These are phyloP conservation scores for Ophiocordyceps camponoti-leonardi DNA, from an alignment of 2,329 filamentous ascomycete species.

Conservation along the genomic window DNA sequence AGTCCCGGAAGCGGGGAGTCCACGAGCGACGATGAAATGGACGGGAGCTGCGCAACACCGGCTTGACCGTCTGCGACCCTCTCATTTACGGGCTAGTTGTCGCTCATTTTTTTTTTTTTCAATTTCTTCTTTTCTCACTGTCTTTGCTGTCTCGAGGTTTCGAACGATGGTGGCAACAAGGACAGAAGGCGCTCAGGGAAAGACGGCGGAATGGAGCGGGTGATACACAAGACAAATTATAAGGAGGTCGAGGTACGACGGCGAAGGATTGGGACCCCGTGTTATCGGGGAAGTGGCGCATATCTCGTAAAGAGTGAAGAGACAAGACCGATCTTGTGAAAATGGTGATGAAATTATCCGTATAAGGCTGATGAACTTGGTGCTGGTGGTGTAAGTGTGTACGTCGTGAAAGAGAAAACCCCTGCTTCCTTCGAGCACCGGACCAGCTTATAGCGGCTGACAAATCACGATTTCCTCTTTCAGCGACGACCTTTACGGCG, in stretches of 20 bases:
- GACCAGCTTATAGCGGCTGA: background rate
- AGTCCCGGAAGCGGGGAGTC: slow-evolving; percentile 32
- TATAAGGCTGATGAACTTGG: too few species aligned
- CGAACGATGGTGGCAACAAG: background rate
- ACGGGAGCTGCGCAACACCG: slow-evolving; percentile 11
- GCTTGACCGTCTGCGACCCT: background rate
- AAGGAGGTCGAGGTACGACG: background rate
- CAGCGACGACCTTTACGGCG: background rate
- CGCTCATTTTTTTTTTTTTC: too few species aligned
- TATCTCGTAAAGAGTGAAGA: background rate
- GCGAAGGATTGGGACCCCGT: background rate
- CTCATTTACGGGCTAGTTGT: too few species aligned
- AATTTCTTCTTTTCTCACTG: background rate
- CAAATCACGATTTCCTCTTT: background rate
- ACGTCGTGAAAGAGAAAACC: background rate
- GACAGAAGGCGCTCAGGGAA: background rate
- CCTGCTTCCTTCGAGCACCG: background rate
- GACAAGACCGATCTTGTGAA: background rate
- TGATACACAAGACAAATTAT: background rate
- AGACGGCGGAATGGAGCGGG: background rate
- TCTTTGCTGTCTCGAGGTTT: background rate
- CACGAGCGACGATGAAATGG: slow-evolving; percentile 39
- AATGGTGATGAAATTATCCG: background rate
- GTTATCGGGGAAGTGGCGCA: too few species aligned
- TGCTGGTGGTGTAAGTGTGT: too few species aligned